Percentiles rank a stretch among this genome's conserved stretches.
Evolutionary conservation across 2,329 filamentous ascomycete genomes (phyloP).

Genomic region (Phialemoniopsis sp.): DNA sequence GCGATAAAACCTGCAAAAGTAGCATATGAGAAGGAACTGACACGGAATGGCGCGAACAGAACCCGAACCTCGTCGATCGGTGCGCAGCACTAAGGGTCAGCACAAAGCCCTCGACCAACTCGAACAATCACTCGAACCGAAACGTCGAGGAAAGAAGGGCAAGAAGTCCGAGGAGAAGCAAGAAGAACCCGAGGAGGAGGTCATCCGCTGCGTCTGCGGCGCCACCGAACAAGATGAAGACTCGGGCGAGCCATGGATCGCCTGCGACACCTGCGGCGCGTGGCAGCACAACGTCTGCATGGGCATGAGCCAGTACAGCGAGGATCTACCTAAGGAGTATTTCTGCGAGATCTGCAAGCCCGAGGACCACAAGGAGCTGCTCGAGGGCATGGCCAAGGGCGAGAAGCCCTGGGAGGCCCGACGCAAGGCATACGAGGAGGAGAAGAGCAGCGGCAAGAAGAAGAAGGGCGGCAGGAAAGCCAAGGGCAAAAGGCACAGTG

Average conservation of each 20-base stretch:
- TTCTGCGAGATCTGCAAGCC: constrained; percentile 90
- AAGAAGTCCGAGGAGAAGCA: constrained; percentile 60
- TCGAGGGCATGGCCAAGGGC: constrained; percentile 73
- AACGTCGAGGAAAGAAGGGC: constrained; percentile 40
- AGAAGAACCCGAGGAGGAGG: constrained; percentile 56
- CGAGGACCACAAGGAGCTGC: constrained; percentile 73
- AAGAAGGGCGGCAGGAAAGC: constrained; percentile 56
- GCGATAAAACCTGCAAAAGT: too few species aligned
- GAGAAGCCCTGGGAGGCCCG: constrained; percentile 83
- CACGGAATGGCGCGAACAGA: constrained; percentile 29
- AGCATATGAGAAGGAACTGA: too few species aligned
- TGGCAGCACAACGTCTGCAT: constrained; percentile 99
- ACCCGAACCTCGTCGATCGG: constrained; percentile 83
- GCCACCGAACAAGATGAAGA: constrained; percentile 82
- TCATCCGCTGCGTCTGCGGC: constrained; percentile 92
- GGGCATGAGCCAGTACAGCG: constrained; percentile 73
- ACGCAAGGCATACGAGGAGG: constrained; percentile 58
- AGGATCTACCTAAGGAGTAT: constrained; percentile 78
- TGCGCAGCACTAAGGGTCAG: constrained; percentile 93
- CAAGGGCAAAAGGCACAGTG: constrained; percentile 62
- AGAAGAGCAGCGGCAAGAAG: constrained; percentile 55
- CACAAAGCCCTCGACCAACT: constrained; percentile 84
- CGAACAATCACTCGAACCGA: constrained; percentile 54
- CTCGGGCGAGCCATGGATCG: constrained; percentile 88
- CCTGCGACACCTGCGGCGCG: constrained; percentile 84